Evolutionary conservation across 2,329 filamentous ascomycete species (phyloP).

Genomic region (Neobulgaria alba): DNA sequence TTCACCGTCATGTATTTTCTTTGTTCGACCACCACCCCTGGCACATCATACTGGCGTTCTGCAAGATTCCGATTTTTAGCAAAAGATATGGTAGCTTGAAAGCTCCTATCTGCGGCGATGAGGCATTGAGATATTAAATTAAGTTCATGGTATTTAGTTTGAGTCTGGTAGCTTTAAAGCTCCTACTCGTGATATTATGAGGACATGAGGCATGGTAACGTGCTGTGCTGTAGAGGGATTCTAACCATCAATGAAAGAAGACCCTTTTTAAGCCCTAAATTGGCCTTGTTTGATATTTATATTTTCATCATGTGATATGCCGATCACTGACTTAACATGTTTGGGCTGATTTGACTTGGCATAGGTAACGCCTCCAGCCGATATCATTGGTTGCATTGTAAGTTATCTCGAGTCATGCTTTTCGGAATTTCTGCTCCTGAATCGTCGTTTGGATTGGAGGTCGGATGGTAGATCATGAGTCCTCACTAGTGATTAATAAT

Average conservation of each 20-base stretch:
- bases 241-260: not conserved
- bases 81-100: constrained; percentile 30
- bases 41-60: constrained; percentile 27
- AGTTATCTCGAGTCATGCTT: not conserved
- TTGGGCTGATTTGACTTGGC: not conserved
- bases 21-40: constrained; percentile 21
- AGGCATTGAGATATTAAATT: too few species aligned
- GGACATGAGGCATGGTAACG: constrained; percentile 1
- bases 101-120: constrained; percentile 29
- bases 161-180: constrained; percentile 29
- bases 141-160: constrained; percentile 10
- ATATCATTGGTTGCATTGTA: not conserved
- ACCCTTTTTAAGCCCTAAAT: not conserved
- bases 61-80: constrained; percentile 17
- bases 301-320: not conserved
- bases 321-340: not conserved
- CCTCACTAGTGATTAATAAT: too few species aligned
- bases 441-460: too few species aligned
- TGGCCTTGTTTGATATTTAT: not conserved
- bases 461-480: too few species aligned
- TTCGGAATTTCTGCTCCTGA: too few species aligned
- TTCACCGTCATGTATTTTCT: constrained; percentile 32
- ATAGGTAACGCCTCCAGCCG: too few species aligned
- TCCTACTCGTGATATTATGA: constrained; percentile 18
- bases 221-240: constrained; percentile 4